Percentiles rank a stretch among this genome's conserved stretches.
Conservation (phyloP, 805 yeast genomes). For the Saccharomycopsis synnaedendra region DNA sequence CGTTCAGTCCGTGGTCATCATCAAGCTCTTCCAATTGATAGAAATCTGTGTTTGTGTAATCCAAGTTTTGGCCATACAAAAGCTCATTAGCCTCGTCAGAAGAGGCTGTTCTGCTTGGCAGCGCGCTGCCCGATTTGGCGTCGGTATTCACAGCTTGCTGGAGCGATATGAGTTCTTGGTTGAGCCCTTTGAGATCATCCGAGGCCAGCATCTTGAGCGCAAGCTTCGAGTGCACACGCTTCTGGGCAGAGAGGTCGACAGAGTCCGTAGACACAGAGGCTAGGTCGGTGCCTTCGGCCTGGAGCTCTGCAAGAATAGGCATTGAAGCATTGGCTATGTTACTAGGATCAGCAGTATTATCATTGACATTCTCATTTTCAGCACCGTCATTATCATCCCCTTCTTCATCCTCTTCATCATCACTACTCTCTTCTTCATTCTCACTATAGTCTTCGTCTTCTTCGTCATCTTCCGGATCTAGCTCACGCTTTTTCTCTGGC, state of each 20-base stretch:
- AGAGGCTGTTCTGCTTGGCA: not conserved
- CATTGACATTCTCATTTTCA: conserved; percentile 2
- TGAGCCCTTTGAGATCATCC: conserved; percentile 44
- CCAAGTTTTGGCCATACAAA: conserved; percentile 15
- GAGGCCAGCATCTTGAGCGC: conserved; percentile 65
- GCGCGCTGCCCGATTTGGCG: not conserved
- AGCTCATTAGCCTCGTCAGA: conserved; percentile 9
- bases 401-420: conserved; percentile 17
- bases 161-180: conserved; percentile 19
- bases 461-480: conserved; percentile 24
- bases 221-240: conserved; percentile 20
- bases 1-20: conserved; percentile 55
- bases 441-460: conserved; percentile 19
- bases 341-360: too few species aligned
- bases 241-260: conserved; percentile 15
- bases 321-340: too few species aligned
- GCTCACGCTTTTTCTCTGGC: conserved; percentile 18
- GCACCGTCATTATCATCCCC: conserved; percentile 7
- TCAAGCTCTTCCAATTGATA: conserved; percentile 46
- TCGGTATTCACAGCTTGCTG: not conserved
- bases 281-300: not conserved
- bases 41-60: conserved; percentile 27
- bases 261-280: conserved; percentile 7
- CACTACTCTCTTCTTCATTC: conserved; percentile 20
- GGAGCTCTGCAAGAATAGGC: too few species aligned